A percentile compares a stretch with the other conserved stretches of the same genome.
Conservation (phyloP, 2,329 filamentous ascomycete species). For the Tolypocladium guangdongense region DNA sequence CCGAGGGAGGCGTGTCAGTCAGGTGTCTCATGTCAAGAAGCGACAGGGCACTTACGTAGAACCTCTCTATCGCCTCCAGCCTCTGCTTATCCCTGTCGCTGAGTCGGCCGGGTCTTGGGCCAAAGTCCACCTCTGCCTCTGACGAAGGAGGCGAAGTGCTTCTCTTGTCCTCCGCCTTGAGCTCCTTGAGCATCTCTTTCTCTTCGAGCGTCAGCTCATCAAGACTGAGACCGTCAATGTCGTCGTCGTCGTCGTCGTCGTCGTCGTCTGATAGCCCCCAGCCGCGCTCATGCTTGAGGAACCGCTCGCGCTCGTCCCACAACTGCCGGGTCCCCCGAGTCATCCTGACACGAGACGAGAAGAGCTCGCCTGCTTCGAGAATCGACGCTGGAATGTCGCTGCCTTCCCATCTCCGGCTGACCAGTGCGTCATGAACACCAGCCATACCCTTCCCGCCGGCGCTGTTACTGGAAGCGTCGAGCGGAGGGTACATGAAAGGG, state of each 20-base stretch:
- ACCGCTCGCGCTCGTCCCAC: conserved; percentile 87
- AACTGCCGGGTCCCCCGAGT: conserved; percentile 84
- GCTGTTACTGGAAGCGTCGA: conserved; percentile 80
- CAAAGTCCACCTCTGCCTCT: conserved; percentile 26
- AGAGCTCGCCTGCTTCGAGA: conserved; percentile 85
- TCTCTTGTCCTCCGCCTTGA: conserved; percentile 23
- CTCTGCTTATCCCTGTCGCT: conserved; percentile 50
- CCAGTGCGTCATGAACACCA: conserved; percentile 66
- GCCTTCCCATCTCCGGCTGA: conserved; percentile 84
- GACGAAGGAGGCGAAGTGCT: conserved; percentile 11
- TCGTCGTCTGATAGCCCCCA: conserved; percentile 45
- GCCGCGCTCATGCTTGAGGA: conserved; percentile 83
- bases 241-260: conserved; percentile 31
- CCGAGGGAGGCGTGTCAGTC: not conserved
- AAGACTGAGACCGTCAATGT: conserved; percentile 37
- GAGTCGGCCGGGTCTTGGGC: conserved; percentile 35
- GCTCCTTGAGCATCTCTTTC: conserved; percentile 29
- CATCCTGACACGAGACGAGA: conserved; percentile 82
- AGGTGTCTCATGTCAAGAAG: not conserved
- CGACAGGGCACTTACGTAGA: conserved; percentile 57
- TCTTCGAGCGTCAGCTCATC: conserved; percentile 31
- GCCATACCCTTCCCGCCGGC: conserved; percentile 82
- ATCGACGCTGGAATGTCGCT: conserved; percentile 91
- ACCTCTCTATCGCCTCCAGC: conserved; percentile 63
- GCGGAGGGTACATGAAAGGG: conserved; percentile 89